Percentiles rank a stretch among this genome's conserved stretches.
These are phyloP conservation scores for Penicillium malachiteum DNA, from an alignment of 495 filamentous ascomycete genomes.

Conservation along the genomic window DNA sequence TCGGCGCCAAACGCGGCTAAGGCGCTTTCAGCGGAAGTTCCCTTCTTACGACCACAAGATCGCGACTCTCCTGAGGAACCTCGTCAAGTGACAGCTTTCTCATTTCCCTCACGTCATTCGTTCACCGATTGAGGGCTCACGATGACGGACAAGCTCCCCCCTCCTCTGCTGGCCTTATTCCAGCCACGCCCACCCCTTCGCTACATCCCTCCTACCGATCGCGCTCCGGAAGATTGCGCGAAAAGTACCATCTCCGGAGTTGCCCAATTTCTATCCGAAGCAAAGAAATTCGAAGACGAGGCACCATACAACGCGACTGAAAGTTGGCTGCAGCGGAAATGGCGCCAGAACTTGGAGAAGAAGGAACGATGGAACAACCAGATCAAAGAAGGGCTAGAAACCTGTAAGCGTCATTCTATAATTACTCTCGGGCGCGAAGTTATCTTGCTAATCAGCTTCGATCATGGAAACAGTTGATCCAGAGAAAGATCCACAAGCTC, in stretches of 20 bases:
- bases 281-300: constrained; percentile 68
- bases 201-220: constrained; percentile 81
- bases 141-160: constrained; percentile 96
- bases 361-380: constrained; percentile 61
- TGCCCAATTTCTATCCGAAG: constrained; percentile 66
- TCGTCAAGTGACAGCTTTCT: constrained; percentile 15
- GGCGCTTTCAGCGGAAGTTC: constrained; percentile 11
- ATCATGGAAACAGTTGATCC: constrained; percentile 59
- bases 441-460: constrained; percentile 4
- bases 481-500: constrained; percentile 69
- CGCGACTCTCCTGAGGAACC: constrained; percentile 26
- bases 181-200: constrained; percentile 88
- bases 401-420: constrained; percentile 56
- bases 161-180: constrained; percentile 89
- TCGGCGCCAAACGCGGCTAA: constrained; percentile 10
- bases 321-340: constrained; percentile 84
- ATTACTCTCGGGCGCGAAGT: neutral
- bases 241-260: constrained; percentile 66
- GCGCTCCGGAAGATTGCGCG: constrained; percentile 76
- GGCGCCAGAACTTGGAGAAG: constrained; percentile 77
- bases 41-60: constrained; percentile 17
- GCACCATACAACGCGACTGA: constrained; percentile 81
- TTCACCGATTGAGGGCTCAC: constrained; percentile 18
- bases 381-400: constrained; percentile 61
- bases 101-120: constrained; percentile 5